Evolutionary conservation across 805 yeast genomes (phyloP), one percentile per base, ranked within the genome.

Genomic region (Lipomyces spencermartinsiae): DNA sequence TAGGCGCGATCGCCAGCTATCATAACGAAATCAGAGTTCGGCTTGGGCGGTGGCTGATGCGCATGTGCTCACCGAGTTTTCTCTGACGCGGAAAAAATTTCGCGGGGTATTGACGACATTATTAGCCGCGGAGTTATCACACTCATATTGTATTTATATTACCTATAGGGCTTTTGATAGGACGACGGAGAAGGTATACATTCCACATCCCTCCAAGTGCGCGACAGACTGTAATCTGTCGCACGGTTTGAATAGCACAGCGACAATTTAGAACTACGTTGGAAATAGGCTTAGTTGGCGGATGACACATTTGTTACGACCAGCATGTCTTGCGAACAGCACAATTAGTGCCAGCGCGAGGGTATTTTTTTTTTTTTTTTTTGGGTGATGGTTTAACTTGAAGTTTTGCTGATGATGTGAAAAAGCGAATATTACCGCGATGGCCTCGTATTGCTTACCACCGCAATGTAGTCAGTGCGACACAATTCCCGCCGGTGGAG

Each of bases 401-500:
- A 2, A 25, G 1, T 14, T 14, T n/a, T 43, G 22, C 49, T 43
- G n/a, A 43, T 43, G 49, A 43, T 5, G 7, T 16, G 49, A 43
- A 43, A 43, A 5, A 12, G 8, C 49, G 22, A 43, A 9, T 43
- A 43, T 19, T 37, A 2, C 43, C n/a, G 10, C 49, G 22, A 43
- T 19, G 49, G 22, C n/a, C 49, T 43, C 22, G 16, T 16, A 6
- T 43, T 43, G 49, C 49, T 43, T 43, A 7, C 22, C 22, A 16
- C 49, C 22, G 49, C 22, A 43, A 43, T 43, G 49, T 43, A n/a
- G 49, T 43, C 49, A 43, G 49, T 43, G 49, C 49, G 49, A 43
- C 49, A n/a, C 19, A 43, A n/a, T 16, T 8, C 8, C 49, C 49
- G 49, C 12, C 54, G 54, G 29, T 31, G 29, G 66, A 62, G 25